Conservation (phyloP, 352 stramenopile species). For the Pythium biforme region DNA sequence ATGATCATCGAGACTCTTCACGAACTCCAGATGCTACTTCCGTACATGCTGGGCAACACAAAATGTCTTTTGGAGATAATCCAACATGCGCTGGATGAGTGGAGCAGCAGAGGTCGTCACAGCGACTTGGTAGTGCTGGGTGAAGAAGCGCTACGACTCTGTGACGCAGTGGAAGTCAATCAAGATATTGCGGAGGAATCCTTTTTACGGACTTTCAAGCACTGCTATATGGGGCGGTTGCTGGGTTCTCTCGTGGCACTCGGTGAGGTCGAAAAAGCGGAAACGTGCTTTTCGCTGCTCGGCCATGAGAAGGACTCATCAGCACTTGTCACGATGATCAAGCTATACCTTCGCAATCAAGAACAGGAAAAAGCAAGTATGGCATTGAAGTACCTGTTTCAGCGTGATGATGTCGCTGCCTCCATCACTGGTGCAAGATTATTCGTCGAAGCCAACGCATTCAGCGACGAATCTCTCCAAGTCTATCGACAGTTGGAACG, state of each 20-base stretch:
- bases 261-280: conserved; percentile 53
- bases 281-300: conserved; percentile 50
- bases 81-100: conserved; percentile 49
- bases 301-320: conserved; percentile 14
- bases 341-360: conserved; percentile 48
- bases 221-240: conserved; percentile 43
- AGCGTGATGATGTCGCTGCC: conserved; percentile 44
- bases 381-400: conserved; percentile 48
- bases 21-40: conserved; percentile 72
- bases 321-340: conserved; percentile 52
- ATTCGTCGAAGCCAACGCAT: conserved; percentile 44
- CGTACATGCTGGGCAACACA: conserved; percentile 54
- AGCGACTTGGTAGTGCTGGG: conserved; percentile 43
- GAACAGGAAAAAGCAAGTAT: conserved; percentile 48
- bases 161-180: conserved; percentile 45
- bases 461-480: conserved; percentile 49
- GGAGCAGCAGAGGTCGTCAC: conserved; percentile 33
- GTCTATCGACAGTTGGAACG: conserved; percentile 64
- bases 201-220: conserved; percentile 38
- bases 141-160: conserved; percentile 60
- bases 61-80: conserved; percentile 48
- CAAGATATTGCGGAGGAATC: conserved; percentile 30
- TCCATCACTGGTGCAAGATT: conserved; percentile 45
- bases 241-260: conserved; percentile 46
- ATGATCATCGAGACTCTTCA: conserved; percentile 51